Evolutionary conservation across 2,329 filamentous ascomycete species (phyloP).

Genomic region (Lomentospora prolificans): DNA sequence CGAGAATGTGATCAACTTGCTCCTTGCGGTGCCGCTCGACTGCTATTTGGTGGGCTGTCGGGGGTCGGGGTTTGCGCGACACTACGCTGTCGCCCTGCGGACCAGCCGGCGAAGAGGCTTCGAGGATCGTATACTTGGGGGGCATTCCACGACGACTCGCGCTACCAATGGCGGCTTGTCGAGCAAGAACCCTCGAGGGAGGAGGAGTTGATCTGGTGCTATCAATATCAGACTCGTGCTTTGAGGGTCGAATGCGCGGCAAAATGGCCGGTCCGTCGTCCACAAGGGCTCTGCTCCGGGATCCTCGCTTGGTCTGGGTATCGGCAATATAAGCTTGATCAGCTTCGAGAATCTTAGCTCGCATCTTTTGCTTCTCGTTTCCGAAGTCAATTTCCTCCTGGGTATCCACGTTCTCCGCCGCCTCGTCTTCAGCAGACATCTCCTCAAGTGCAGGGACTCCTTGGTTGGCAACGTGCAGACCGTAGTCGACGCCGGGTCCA

Average conservation of each 20-base stretch:
- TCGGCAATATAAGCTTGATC: slow-evolving; percentile 61
- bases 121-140: slow-evolving; percentile 50
- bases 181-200: slow-evolving; percentile 9
- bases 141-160: slow-evolving; percentile 31
- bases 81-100: slow-evolving; percentile 41
- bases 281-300: slow-evolving; percentile 28
- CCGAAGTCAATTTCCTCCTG: slow-evolving; percentile 61
- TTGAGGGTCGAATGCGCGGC: slow-evolving; percentile 53
- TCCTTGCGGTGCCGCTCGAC: slow-evolving; percentile 70
- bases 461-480: slow-evolving; percentile 54
- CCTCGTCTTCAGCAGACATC: slow-evolving; percentile 56
- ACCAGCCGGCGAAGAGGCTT: slow-evolving; percentile 50
- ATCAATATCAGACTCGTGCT: slow-evolving; percentile 42
- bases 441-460: slow-evolving; percentile 58
- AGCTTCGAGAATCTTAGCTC: slow-evolving; percentile 64
- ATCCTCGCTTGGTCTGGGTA: slow-evolving; percentile 47
- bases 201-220: slow-evolving; percentile 32
- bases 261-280: slow-evolving; percentile 49
- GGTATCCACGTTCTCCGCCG: slow-evolving; percentile 64
- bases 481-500: slow-evolving; percentile 60
- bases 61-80: slow-evolving; percentile 57
- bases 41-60: slow-evolving; percentile 73
- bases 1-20: slow-evolving; percentile 72
- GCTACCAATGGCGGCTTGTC: slow-evolving; percentile 11
- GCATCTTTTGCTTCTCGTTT: slow-evolving; percentile 61